These are phyloP conservation scores for Pluteus cervinus DNA, from an alignment of 768 basidiomycete species.

Conservation along the genomic window DNA sequence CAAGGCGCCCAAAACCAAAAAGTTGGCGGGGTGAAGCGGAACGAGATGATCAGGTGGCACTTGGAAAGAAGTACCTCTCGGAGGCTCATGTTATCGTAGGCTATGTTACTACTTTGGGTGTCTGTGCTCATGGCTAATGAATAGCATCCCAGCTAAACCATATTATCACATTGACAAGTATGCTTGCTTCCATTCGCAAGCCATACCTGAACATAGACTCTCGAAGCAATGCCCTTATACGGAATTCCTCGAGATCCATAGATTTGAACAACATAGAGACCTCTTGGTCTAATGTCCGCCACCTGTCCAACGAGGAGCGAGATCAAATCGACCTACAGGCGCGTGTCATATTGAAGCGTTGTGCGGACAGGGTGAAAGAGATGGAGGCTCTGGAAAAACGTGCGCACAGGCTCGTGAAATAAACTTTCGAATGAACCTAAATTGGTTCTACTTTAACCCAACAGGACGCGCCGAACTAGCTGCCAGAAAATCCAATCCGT, in stretches of 20 bases:
- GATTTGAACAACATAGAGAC: conserved; percentile 44
- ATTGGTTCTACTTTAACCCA: conserved; percentile 1
- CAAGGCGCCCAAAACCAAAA: conserved; percentile 44
- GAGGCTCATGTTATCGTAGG: conserved; percentile 73
- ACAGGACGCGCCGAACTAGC: conserved; percentile 64
- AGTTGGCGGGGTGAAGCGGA: conserved; percentile 28
- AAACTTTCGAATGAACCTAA: conserved; percentile 5
- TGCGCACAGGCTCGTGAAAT: conserved; percentile 33
- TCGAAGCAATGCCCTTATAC: conserved; percentile 42
- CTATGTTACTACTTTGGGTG: conserved; percentile 2
- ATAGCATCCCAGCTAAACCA: conserved; percentile 53
- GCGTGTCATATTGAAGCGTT: conserved; percentile 76
- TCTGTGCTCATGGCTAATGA: neutral
- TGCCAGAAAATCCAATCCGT: conserved; percentile 56
- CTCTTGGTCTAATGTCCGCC: conserved; percentile 58
- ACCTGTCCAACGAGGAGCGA: conserved; percentile 84
- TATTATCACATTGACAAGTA: conserved; percentile 60
- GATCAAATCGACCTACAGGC: conserved; percentile 96
- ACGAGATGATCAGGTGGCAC: conserved; percentile 28
- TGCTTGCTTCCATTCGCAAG: conserved; percentile 72
- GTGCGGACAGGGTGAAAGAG: conserved; percentile 80
- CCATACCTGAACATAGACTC: conserved; percentile 83
- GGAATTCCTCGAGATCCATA: conserved; percentile 45
- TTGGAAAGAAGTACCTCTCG: conserved; percentile 62
- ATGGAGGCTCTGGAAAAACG: conserved; percentile 89